Percentiles rank a stretch among this genome's conserved stretches.
Conservation (phyloP, 2,329 filamentous ascomycete genomes). For the Rachicladosporium sp. region DNA sequence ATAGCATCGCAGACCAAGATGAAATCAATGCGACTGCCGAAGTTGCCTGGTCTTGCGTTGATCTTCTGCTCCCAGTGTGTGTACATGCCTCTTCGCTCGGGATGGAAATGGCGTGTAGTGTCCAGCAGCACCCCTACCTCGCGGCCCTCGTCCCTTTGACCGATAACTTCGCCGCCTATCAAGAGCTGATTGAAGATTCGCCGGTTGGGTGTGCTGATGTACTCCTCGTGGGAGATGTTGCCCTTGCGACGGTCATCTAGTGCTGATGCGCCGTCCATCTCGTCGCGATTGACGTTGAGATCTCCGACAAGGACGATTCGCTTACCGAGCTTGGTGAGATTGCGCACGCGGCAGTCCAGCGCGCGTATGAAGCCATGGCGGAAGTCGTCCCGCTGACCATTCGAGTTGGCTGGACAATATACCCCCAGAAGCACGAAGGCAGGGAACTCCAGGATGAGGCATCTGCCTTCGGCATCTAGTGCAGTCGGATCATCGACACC, state of each 20-base stretch:
- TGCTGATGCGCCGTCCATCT: constrained; percentile 65
- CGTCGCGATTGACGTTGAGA: constrained; percentile 62
- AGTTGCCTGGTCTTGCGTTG: constrained; percentile 92
- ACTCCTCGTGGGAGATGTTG: constrained; percentile 56
- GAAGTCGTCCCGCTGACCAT: constrained; percentile 73
- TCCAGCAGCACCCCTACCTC: constrained; percentile 69
- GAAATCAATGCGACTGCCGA: constrained; percentile 86
- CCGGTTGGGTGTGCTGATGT: constrained; percentile 57
- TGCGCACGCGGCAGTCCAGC: constrained; percentile 73
- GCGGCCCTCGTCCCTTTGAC: constrained; percentile 54
- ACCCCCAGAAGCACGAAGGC: constrained; percentile 88
- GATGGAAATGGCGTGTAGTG: constrained; percentile 69
- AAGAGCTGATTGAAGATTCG: constrained; percentile 80
- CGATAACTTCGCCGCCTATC: constrained; percentile 55
- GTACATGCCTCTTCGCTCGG: constrained; percentile 75
- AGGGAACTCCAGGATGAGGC: constrained; percentile 82
- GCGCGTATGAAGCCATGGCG: constrained; percentile 67
- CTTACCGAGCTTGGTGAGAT: constrained; percentile 69
- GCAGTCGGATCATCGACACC: constrained; percentile 50
- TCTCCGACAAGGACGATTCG: constrained; percentile 78
- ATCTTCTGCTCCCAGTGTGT: constrained; percentile 94
- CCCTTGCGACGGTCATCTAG: constrained; percentile 61
- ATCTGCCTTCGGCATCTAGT: constrained; percentile 84
- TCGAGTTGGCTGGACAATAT: constrained; percentile 81
- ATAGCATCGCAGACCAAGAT: constrained; percentile 71